Conservation (phyloP, 345 rosid genomes). For the Citrus mangshanensis region DNA sequence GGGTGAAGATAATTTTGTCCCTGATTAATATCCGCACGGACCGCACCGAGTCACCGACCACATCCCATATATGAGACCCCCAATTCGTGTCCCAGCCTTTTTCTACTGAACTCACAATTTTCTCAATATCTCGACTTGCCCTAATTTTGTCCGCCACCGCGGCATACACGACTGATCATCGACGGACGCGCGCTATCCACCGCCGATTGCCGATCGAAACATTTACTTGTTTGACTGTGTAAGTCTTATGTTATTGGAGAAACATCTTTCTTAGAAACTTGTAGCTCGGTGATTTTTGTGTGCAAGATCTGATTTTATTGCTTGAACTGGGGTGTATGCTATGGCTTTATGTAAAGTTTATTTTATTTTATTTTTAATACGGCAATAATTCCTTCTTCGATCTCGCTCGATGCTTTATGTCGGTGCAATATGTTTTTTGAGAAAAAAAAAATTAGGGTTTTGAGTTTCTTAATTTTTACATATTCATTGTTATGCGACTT, state of each 20-base stretch:
- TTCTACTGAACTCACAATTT: too few relatives aligned
- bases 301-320: not conserved
- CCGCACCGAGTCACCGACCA: too few relatives aligned
- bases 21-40: not conserved
- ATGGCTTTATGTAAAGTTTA: not conserved
- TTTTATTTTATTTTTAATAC: not conserved
- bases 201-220: not conserved
- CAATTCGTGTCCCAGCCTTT: not conserved
- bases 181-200: not conserved
- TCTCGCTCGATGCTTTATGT: not conserved
- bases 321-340: not conserved
- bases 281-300: not conserved
- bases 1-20: not conserved
- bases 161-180: not conserved
- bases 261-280: not conserved
- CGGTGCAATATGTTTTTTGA: not conserved
- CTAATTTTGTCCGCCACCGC: not conserved
- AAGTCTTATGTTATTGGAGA: not conserved
- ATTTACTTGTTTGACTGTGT: not conserved
- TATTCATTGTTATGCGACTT: not conserved
- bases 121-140: not conserved
- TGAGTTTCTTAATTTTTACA: not conserved
- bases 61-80: not conserved
- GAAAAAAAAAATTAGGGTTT: not conserved
- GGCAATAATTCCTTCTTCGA: not conserved